These are phyloP conservation scores for Cladosporium oxysporum DNA, from an alignment of 2,329 filamentous ascomycete genomes.

Conservation along the genomic window DNA sequence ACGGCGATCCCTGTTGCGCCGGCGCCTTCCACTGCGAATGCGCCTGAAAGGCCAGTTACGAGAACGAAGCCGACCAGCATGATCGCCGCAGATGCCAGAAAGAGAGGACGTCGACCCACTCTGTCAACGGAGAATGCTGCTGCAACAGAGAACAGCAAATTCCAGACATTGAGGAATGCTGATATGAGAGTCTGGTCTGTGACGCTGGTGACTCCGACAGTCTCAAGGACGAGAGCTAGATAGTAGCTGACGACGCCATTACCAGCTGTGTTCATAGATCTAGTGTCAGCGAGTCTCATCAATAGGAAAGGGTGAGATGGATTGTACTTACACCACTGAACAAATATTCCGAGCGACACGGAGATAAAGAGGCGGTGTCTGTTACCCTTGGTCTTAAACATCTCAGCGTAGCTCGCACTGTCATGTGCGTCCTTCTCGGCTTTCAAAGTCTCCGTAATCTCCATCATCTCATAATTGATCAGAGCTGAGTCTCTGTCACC, in stretches of 20 bases:
- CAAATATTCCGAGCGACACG: slow-evolving; percentile 13
- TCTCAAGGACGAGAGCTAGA: slow-evolving; percentile 33
- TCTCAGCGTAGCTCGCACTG: slow-evolving; percentile 44
- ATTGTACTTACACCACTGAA: slow-evolving; percentile 36
- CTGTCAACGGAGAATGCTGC: slow-evolving; percentile 43
- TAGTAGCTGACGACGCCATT: slow-evolving; percentile 28
- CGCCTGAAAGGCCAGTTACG: slow-evolving; percentile 48
- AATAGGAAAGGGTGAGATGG: neutral
- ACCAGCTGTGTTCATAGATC: neutral
- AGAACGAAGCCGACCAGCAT: slow-evolving; percentile 56
- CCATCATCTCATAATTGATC: slow-evolving; percentile 59
- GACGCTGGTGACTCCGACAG: slow-evolving; percentile 33
- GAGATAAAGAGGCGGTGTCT: slow-evolving; percentile 54
- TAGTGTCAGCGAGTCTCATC: neutral
- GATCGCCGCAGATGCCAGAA: slow-evolving; percentile 51
- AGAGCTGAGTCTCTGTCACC: slow-evolving; percentile 46
- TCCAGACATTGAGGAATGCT: slow-evolving; percentile 45
- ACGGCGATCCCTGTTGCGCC: slow-evolving; percentile 41
- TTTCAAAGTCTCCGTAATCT: slow-evolving; percentile 59
- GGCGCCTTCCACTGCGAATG: slow-evolving; percentile 43
- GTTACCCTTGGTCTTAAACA: slow-evolving; percentile 57
- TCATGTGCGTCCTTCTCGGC: slow-evolving; percentile 15
- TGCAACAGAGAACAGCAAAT: slow-evolving; percentile 41
- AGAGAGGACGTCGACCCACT: slow-evolving; percentile 47
- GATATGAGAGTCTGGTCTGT: slow-evolving; percentile 31